phyloP scores from a whole-genome alignment of 305 asterid genomes.

The Ilex paraguariensis region DNA sequence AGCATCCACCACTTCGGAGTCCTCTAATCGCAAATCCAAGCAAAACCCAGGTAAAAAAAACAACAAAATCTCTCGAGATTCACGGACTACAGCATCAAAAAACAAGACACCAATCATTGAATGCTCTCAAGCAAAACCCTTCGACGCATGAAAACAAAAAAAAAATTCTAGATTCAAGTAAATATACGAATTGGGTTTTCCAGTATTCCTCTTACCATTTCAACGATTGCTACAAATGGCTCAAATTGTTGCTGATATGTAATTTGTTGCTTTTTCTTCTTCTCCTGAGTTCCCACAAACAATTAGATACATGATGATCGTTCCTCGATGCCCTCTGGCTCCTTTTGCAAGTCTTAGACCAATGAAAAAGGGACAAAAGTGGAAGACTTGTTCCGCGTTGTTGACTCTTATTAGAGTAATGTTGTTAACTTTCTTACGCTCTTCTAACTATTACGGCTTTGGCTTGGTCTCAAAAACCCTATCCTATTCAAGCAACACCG shows the following conservation, averaged over 20 bases:
- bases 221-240: background rate
- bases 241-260: constrained; percentile 9
- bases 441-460: no score
- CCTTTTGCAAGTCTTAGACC: no score
- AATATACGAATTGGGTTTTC: constrained; percentile 7
- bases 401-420: no score
- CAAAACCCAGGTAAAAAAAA: constrained; percentile 6
- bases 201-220: constrained; percentile 17
- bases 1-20: constrained; percentile 16
- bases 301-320: background rate
- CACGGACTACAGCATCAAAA: constrained; percentile 1
- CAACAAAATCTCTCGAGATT: constrained; percentile 4
- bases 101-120: constrained; percentile 5
- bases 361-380: no score
- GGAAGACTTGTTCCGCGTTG: no score
- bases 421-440: no score
- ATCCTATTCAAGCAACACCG: no score
- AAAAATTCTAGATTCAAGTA: background rate
- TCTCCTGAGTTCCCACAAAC: constrained; percentile 13
- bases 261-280: constrained; percentile 12
- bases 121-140: constrained; percentile 8
- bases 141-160: background rate
- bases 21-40: constrained; percentile 19
- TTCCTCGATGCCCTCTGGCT: no score
- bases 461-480: no score